These are phyloP conservation scores for Fraxinus paxiana DNA, from an alignment of 305 asterid genomes.

Conservation along the genomic window DNA sequence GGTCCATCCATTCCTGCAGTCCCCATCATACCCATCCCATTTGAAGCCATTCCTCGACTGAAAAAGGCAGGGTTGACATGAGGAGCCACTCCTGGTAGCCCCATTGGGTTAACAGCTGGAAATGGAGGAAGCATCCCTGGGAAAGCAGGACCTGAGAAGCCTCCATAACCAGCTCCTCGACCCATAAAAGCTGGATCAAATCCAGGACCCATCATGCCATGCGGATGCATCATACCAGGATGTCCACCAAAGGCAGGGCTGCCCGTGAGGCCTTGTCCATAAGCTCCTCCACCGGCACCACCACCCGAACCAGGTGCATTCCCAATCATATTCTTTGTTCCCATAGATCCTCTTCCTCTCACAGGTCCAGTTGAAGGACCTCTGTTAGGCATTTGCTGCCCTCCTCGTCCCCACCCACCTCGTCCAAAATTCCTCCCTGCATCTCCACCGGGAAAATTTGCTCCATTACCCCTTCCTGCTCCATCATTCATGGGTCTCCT, in stretches of 20 bases:
- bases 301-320: slow-evolving; percentile 45
- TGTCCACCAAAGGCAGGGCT: slow-evolving; percentile 36
- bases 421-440: slow-evolving; percentile 47
- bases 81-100: slow-evolving; percentile 72
- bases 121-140: slow-evolving; percentile 61
- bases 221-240: slow-evolving; percentile 64
- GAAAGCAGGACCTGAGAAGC: slow-evolving; percentile 55
- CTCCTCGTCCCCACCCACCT: slow-evolving; percentile 34
- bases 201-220: slow-evolving; percentile 77
- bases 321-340: slow-evolving; percentile 37
- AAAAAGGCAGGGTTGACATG: slow-evolving; percentile 82
- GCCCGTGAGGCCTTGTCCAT: slow-evolving; percentile 30
- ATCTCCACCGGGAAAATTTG: slow-evolving; percentile 50
- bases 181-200: slow-evolving; percentile 71
- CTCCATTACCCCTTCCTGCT: slow-evolving; percentile 55
- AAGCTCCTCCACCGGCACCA: slow-evolving; percentile 44
- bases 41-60: slow-evolving; percentile 57
- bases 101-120: slow-evolving; percentile 51
- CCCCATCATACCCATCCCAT: slow-evolving; percentile 66
- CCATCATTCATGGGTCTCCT: slow-evolving; percentile 55
- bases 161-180: slow-evolving; percentile 61
- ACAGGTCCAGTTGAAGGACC: slow-evolving; percentile 38
- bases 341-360: slow-evolving; percentile 36
- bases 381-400: slow-evolving; percentile 24
- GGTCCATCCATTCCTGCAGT: slow-evolving; percentile 55